Evolutionary conservation across 192 early-diverging fungal species (phyloP), one percentile per base, ranked within the genome.

Genomic region (Entomortierella chlamydospora): DNA sequence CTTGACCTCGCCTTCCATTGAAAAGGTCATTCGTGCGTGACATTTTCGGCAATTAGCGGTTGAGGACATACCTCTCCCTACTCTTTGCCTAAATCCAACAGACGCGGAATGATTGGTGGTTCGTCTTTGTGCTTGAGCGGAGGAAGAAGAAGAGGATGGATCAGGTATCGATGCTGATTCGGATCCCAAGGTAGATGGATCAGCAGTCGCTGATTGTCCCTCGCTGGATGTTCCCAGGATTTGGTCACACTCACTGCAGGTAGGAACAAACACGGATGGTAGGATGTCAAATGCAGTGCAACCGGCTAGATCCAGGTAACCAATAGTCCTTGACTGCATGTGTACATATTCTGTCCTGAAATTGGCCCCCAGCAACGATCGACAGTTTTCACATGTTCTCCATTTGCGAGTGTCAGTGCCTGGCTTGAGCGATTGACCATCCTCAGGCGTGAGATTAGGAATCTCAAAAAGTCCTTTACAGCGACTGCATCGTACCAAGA

Each of bases 261-360:
- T 88, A 0, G 90, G 84, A 0, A 87, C 82, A 76, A 88, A 94
- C 12, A 85, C 85, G 0, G 88, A 90, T 1, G 93, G 93, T 31
- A 96, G 73, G 50, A 98, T 45, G 61, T 96, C 95, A 28, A 88
- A 85, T 2, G 91, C 84, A 0, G 82, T 79, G 50, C 90, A 92
- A 2, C 88, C 90, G 0, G 89, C 91, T 45, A 94, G 73, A 63
- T 96, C 93, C 26, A 96, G 64, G 52, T 86, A 92, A 9, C 96
- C 96, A 4, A 95, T 61, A 7, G 85, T 82, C 1, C 70, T 80
- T 0, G 85, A 83, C 22, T 76, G 81, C 26, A 69, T 57, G 61
- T 92, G 91, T 51, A 94, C 76, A 56, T 89, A 86, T 51, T 86
- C 87, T 10, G 89, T 84, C 17, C 91, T 83, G 74, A 85, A 93